Evolutionary conservation across 805 yeast genomes (phyloP).

Genomic region (Metschnikowia shivogae): DNA sequence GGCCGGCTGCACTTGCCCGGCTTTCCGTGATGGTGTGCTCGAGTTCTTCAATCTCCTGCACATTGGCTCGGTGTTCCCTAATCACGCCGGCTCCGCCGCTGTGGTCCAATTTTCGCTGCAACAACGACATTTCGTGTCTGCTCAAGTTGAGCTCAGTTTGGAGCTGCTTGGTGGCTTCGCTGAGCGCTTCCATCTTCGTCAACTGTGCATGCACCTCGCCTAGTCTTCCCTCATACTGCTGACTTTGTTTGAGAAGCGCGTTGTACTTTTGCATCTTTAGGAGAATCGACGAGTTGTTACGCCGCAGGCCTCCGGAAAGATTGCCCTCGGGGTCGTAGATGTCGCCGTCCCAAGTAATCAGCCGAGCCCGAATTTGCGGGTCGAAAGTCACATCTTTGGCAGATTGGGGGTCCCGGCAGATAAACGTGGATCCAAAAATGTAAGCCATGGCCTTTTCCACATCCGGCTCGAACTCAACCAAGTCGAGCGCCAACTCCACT

Average conservation of each 20-base stretch:
- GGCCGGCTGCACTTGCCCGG: slow-evolving; percentile 23
- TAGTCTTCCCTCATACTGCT: slow-evolving; percentile 42
- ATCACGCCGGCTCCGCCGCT: slow-evolving; percentile 57
- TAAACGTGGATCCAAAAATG: slow-evolving; percentile 85
- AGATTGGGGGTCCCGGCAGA: slow-evolving; percentile 82
- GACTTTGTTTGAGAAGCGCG: slow-evolving; percentile 35
- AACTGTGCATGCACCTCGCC: slow-evolving; percentile 38
- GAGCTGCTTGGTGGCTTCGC: slow-evolving; percentile 47
- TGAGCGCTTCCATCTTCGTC: slow-evolving; percentile 37
- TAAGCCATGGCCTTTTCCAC: slow-evolving; percentile 81
- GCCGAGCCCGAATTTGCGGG: slow-evolving; percentile 71
- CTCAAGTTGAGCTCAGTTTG: slow-evolving; percentile 57
- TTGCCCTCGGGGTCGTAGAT: slow-evolving; percentile 95
- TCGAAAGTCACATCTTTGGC: slow-evolving; percentile 88
- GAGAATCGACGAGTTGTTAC: slow-evolving; percentile 53
- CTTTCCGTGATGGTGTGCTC: slow-evolving; percentile 35
- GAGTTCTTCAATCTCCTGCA: slow-evolving; percentile 44
- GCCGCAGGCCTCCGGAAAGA: slow-evolving; percentile 89
- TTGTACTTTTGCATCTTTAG: slow-evolving; percentile 65
- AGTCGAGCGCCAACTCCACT: slow-evolving; percentile 84
- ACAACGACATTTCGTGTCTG: slow-evolving; percentile 54
- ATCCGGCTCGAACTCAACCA: slow-evolving; percentile 69
- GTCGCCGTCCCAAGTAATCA: slow-evolving; percentile 91
- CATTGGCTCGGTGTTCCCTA: slow-evolving; percentile 44
- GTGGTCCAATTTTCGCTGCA: slow-evolving; percentile 51